A percentile compares a stretch with the other conserved stretches of the same genome.
phyloP scores from a whole-genome alignment of 1,284 basidiomycete genomes.

The Moesziomyces antarcticus region DNA sequence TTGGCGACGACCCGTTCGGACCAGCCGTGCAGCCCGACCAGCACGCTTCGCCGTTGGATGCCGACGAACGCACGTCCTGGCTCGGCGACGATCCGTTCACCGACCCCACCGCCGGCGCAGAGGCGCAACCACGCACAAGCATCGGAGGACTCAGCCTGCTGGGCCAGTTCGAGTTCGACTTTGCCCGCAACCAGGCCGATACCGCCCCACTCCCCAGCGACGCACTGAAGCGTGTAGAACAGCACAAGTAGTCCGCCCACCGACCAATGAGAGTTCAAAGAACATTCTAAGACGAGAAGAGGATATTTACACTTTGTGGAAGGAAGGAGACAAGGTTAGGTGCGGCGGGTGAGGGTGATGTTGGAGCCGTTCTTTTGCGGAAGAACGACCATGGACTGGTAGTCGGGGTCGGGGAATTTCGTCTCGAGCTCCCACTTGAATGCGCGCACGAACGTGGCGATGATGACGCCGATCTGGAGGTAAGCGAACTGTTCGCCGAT shows the following conservation, averaged over 20 bases:
- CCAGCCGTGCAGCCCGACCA: background rate
- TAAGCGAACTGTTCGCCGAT: constrained; percentile 98
- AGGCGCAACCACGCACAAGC: background rate
- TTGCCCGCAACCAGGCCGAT: background rate
- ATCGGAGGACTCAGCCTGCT: constrained; percentile 35
- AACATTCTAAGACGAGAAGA: too few species aligned
- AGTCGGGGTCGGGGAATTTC: constrained; percentile 84
- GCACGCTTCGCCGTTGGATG: constrained; percentile 16
- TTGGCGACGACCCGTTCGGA: constrained; percentile 36
- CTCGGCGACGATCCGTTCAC: constrained; percentile 15
- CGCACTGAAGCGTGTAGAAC: constrained; percentile 13
- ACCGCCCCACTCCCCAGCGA: constrained; percentile 7
- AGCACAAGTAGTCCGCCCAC: constrained; percentile 7
- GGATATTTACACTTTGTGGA: background rate
- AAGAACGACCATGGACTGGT: constrained; percentile 80
- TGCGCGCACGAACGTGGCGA: constrained; percentile 81
- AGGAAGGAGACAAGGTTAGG: background rate
- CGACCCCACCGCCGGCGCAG: background rate
- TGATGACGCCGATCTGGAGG: constrained; percentile 86
- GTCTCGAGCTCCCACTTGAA: constrained; percentile 77
- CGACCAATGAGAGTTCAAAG: too few species aligned
- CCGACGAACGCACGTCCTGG: constrained; percentile 14
- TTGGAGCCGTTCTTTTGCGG: constrained; percentile 69
- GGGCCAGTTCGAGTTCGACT: constrained; percentile 24
- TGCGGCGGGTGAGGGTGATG: constrained; percentile 12